Evolutionary conservation across 768 basidiomycete genomes (phyloP).

Genomic region (Tephrocybe rancida): DNA sequence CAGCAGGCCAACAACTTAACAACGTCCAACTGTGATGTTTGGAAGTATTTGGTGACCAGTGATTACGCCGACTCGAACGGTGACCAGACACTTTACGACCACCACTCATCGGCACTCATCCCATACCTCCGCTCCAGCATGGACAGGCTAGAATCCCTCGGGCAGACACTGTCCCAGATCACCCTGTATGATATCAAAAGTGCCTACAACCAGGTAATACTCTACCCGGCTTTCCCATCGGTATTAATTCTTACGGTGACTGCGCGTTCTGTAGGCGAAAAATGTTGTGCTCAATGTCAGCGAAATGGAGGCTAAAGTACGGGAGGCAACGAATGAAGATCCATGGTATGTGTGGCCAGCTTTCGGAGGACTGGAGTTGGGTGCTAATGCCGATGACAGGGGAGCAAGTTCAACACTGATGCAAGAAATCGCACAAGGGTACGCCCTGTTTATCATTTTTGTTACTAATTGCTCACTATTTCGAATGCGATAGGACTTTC

Average conservation of each 20-base stretch:
- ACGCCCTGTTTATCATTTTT: conserved; percentile 8
- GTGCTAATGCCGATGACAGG: conserved; percentile 39
- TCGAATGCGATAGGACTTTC: conserved; percentile 71
- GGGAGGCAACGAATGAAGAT: conserved; percentile 97
- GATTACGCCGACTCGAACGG: neutral
- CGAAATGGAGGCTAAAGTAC: conserved; percentile 96
- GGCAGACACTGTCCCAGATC: conserved; percentile 75
- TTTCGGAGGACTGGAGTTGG: neutral
- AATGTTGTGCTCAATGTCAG: conserved; percentile 95
- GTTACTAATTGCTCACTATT: neutral
- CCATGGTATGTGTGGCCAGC: conserved; percentile 70
- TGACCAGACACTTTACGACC: conserved; percentile 9
- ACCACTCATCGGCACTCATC: neutral
- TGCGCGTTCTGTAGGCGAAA: conserved; percentile 64
- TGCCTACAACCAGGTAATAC: conserved; percentile 92
- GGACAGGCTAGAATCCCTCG: conserved; percentile 80
- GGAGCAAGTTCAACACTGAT: conserved; percentile 97
- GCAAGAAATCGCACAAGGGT: conserved; percentile 99
- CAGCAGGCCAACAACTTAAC: too few relatives aligned
- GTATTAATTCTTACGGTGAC: neutral
- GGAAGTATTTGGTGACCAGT: conserved; percentile 1
- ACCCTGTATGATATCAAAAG: conserved; percentile 93
- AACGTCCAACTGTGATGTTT: conserved; percentile 14
- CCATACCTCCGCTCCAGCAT: conserved; percentile 37
- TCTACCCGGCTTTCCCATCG: neutral